Evolutionary conservation across 1,139 yeast species (phyloP).

Genomic region (Kurtzmaniella quercitrusa): DNA sequence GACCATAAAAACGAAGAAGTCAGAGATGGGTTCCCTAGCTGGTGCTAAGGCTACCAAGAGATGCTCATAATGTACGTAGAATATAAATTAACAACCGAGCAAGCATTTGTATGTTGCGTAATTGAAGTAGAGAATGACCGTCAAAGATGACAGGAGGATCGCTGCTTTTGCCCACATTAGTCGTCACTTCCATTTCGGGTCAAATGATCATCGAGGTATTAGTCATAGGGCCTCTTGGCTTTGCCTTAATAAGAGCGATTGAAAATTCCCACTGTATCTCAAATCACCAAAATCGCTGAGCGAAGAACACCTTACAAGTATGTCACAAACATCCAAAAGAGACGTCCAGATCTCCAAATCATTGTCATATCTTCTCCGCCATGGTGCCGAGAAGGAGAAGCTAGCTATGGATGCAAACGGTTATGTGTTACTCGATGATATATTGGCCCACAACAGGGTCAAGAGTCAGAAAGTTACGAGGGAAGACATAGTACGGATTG

Average conservation of each 20-base stretch:
- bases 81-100: too few species aligned
- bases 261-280: too few species aligned
- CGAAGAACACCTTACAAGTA: too few species aligned
- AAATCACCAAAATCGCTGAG: too few species aligned
- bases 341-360: slow-evolving; percentile 64
- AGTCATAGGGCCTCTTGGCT: too few species aligned
- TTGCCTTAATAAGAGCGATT: too few species aligned
- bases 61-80: slow-evolving; percentile 9
- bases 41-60: slow-evolving; percentile 29
- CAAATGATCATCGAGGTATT: too few species aligned
- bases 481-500: slow-evolving; percentile 60
- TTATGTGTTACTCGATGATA: slow-evolving; percentile 48
- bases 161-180: too few species aligned
- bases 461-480: slow-evolving; percentile 50
- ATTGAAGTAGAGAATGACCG: too few species aligned
- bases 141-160: too few species aligned
- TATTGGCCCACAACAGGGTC: slow-evolving; percentile 57
- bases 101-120: too few species aligned
- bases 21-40: slow-evolving; percentile 39
- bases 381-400: slow-evolving; percentile 73
- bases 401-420: slow-evolving; percentile 66
- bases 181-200: too few species aligned
- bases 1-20: slow-evolving; percentile 33
- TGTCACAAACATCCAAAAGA: slow-evolving; percentile 24
- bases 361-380: slow-evolving; percentile 73